Evolutionary conservation across 2,329 filamentous ascomycete genomes (phyloP), one percentile per base, ranked within the genome.

Genomic region (Ophiosphaerella narmari): DNA sequence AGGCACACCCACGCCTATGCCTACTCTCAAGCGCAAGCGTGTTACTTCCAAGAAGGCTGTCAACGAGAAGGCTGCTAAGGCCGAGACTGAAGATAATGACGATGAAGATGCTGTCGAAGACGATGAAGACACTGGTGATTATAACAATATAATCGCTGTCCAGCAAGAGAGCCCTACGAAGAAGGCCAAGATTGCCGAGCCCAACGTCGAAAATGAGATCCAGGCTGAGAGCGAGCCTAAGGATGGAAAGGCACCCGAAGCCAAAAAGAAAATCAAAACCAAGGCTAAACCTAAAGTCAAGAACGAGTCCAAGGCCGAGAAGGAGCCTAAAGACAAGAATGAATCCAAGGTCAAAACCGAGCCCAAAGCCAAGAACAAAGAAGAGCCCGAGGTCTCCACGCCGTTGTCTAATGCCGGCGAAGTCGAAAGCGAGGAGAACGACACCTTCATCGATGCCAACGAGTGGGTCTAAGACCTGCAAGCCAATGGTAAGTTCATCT

Each of bases 11-110:
- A 50, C 5, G 26, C 26, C 26, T 29, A 29, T 11, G 26, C 21
- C 45, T 2, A 52, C 29, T 0, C 43, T 48, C 0, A 68, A 67
- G 57, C 63, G 63, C n/a, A 68, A 66, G 54, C 61, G 56, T 4
- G 48, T 39, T 1, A 16, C 50, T 0, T 39, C 49, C 7, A 55
- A 47, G 18, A 43, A 45, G n/a, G 2, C 24, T 16, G 11, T 24
- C 14, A 21, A 21, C 18, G 18, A 21, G 18, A 21, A 29, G 26
- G 13, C 23, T 14, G 14, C 18, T 13, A 46, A 26, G 32, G n/a
- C 33, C 46, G 48, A 53, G 31, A n/a, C 33, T 7, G 44, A 48
- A 0, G 8, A 42, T 2, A 26, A 48, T 13, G 37, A 38, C 3
- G 42, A 40, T 14, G 48, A 55, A 2, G 38, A 39, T 14, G 13